These are phyloP conservation scores for Glarea lozoyensis DNA, from an alignment of 495 filamentous ascomycete species.

Conservation along the genomic window DNA sequence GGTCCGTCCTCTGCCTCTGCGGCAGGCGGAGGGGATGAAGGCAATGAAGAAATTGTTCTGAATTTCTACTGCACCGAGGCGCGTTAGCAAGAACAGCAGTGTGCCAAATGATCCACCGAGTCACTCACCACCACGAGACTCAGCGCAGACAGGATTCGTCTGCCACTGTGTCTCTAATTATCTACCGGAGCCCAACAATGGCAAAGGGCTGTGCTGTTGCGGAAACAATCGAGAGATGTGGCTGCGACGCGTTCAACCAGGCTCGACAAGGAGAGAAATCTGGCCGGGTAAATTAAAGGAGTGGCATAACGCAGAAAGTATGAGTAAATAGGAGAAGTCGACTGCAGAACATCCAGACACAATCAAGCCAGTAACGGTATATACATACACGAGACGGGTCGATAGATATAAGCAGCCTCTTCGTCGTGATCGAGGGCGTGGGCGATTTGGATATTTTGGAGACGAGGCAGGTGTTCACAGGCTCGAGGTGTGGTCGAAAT, in stretches of 20 bases:
- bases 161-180: constrained; percentile 40
- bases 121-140: constrained; percentile 40
- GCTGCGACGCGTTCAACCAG: constrained; percentile 17
- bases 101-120: neutral
- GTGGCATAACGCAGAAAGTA: constrained; percentile 15
- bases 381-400: constrained; percentile 10
- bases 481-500: neutral
- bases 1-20: constrained; percentile 41
- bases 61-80: constrained; percentile 6
- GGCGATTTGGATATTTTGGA: neutral
- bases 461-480: neutral
- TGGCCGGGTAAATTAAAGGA: constrained; percentile 17
- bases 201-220: constrained; percentile 3
- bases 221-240: constrained; percentile 5
- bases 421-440: neutral
- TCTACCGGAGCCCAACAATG: constrained; percentile 10
- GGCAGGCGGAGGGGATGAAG: constrained; percentile 41
- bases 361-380: constrained; percentile 17
- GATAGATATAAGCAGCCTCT: constrained; percentile 5
- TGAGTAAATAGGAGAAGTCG: constrained; percentile 13
- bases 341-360: constrained; percentile 9
- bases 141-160: constrained; percentile 49
- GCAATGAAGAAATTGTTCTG: constrained; percentile 43
- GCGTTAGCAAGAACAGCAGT: constrained; percentile 4
- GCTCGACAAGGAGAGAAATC: constrained; percentile 1